Conservation (phyloP, 2,329 filamentous ascomycete genomes). For the Pseudogymnoascus sp. region DNA sequence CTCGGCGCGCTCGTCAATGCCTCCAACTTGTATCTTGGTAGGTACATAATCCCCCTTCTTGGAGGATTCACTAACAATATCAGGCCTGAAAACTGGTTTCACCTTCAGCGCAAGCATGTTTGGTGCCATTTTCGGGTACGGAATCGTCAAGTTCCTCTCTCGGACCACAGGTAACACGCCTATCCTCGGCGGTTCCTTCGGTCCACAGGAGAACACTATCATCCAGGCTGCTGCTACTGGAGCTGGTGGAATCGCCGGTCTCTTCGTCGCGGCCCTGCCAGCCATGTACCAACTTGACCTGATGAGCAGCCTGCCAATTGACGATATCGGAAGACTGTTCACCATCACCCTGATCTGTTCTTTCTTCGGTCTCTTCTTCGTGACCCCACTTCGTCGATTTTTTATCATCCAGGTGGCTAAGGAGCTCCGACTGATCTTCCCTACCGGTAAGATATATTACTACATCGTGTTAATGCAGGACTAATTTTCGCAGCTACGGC, state of each 20-base stretch:
- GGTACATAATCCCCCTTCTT: slow-evolving; percentile 27
- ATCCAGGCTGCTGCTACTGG: slow-evolving; percentile 53
- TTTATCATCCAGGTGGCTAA: slow-evolving; percentile 59
- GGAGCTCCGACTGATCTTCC: slow-evolving; percentile 53
- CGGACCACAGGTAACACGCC: slow-evolving; percentile 42
- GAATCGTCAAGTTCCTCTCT: slow-evolving; percentile 47
- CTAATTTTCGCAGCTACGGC: slow-evolving; percentile 37
- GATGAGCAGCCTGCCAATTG: slow-evolving; percentile 40
- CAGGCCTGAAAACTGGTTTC: slow-evolving; percentile 45
- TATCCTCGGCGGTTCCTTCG: slow-evolving; percentile 46
- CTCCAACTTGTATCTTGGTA: slow-evolving; percentile 55
- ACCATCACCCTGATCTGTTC: slow-evolving; percentile 54
- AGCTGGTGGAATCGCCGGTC: slow-evolving; percentile 48
- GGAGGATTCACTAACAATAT: slow-evolving; percentile 19
- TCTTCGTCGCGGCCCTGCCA: slow-evolving; percentile 53
- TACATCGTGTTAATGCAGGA: background rate
- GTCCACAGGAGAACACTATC: slow-evolving; percentile 56
- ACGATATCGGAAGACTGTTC: slow-evolving; percentile 51
- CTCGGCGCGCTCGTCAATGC: slow-evolving; percentile 54
- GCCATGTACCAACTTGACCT: slow-evolving; percentile 49
- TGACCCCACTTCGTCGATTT: slow-evolving; percentile 57
- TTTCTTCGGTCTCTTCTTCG: slow-evolving; percentile 58
- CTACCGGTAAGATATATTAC: slow-evolving; percentile 31
- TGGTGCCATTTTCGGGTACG: slow-evolving; percentile 52
- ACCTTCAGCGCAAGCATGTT: slow-evolving; percentile 43